These are phyloP conservation scores for Porpolomopsis calyptriformis DNA, from an alignment of 768 basidiomycete genomes.

Conservation along the genomic window DNA sequence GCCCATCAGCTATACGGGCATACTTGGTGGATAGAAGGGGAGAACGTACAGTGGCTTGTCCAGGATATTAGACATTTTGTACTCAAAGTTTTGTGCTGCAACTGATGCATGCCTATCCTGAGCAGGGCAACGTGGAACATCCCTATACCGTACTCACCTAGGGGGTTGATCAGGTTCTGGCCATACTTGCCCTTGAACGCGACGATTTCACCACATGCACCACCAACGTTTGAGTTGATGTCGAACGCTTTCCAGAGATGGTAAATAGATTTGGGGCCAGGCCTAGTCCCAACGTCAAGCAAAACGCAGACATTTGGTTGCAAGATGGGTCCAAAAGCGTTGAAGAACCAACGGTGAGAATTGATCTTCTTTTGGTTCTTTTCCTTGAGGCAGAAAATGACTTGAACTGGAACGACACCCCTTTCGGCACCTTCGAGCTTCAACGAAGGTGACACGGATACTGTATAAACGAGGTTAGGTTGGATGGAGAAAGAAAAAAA, in stretches of 20 bases:
- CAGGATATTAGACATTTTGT: conserved; percentile 89
- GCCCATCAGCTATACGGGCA: neutral
- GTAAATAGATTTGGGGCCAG: conserved; percentile 81
- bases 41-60: conserved; percentile 67
- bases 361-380: conserved; percentile 96
- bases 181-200: conserved; percentile 82
- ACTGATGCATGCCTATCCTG: conserved; percentile 26
- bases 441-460: conserved; percentile 71
- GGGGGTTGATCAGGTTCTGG: conserved; percentile 68
- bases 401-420: conserved; percentile 78
- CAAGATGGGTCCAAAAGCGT: conserved; percentile 73
- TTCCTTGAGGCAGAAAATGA: conserved; percentile 89
- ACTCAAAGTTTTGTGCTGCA: conserved; percentile 89
- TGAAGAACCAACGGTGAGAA: conserved; percentile 93
- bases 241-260: conserved; percentile 94
- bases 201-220: conserved; percentile 95
- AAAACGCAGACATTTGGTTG: conserved; percentile 88
- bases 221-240: conserved; percentile 82
- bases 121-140: neutral
- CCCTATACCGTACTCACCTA: conserved; percentile 20
- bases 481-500: neutral
- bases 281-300: conserved; percentile 74
- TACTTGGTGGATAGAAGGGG: neutral
- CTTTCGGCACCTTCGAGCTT: conserved; percentile 74
- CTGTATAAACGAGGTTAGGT: conserved; percentile 24